Evolutionary conservation across 2,329 filamentous ascomycete genomes (phyloP).

Genomic region (Drechslerella coelobrocha): DNA sequence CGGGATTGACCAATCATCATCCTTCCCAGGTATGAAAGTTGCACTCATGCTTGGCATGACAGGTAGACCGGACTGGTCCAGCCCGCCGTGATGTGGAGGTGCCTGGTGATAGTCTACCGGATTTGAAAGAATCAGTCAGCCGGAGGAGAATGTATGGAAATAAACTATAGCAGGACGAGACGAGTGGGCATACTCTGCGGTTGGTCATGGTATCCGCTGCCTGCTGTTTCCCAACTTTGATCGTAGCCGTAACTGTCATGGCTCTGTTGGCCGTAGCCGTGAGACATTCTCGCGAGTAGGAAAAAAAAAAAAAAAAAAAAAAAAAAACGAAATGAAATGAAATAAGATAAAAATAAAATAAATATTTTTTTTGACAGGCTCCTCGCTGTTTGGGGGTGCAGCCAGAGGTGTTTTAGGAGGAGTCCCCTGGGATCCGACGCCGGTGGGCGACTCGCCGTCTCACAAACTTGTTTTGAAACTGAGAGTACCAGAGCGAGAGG

Average conservation of each 20-base stretch:
- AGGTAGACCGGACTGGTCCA: slow-evolving; percentile 41
- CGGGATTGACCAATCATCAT: slow-evolving; percentile 73
- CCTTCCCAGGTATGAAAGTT: slow-evolving; percentile 72
- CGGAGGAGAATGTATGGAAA: not conserved
- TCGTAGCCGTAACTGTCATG: slow-evolving; percentile 39
- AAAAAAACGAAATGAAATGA: too few relatives aligned
- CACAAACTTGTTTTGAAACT: not conserved
- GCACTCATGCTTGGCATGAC: slow-evolving; percentile 61
- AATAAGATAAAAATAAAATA: too few relatives aligned
- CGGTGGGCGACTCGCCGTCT: not conserved
- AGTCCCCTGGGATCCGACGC: not conserved
- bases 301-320: not conserved
- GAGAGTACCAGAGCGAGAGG: not conserved
- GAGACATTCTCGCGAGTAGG: slow-evolving; percentile 27
- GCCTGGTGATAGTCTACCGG: slow-evolving; percentile 39
- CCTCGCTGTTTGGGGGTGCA: not conserved
- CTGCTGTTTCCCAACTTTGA: slow-evolving; percentile 26
- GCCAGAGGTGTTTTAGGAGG: not conserved
- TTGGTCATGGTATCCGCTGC: slow-evolving; percentile 35
- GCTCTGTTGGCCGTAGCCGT: slow-evolving; percentile 36
- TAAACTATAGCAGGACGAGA: not conserved
- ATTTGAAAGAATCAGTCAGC: slow-evolving; percentile 16
- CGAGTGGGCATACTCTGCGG: slow-evolving; percentile 33
- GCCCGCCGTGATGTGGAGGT: slow-evolving; percentile 19
- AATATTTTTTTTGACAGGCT: too few relatives aligned